Conservation (phyloP, 2,329 filamentous ascomycete species). For the Diaporthe sp. region DNA sequence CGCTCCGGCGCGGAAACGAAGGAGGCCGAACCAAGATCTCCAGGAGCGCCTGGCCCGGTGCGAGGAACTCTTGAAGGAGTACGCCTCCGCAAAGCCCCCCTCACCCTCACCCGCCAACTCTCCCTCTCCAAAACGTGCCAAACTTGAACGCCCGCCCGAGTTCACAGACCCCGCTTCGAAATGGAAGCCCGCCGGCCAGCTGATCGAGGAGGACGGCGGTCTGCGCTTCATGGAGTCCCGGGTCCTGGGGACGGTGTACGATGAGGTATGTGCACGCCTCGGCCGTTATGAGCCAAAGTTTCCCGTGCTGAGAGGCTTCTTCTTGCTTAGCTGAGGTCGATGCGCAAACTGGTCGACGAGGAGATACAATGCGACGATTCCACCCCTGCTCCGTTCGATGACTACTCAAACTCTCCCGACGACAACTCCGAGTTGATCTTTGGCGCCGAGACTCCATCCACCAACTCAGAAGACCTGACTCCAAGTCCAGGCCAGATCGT, state of each 20-base stretch:
- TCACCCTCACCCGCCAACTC: constrained; percentile 37
- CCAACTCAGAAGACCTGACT: constrained; percentile 63
- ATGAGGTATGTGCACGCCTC: constrained; percentile 55
- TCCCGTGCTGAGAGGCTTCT: constrained; percentile 29
- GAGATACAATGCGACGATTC: constrained; percentile 47
- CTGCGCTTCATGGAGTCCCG: constrained; percentile 68
- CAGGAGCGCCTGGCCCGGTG: constrained; percentile 69
- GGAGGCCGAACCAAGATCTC: constrained; percentile 69
- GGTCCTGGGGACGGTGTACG: constrained; percentile 63
- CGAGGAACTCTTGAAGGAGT: constrained; percentile 68
- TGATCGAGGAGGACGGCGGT: constrained; percentile 65
- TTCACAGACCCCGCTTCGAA: constrained; percentile 46
- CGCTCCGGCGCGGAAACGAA: constrained; percentile 68
- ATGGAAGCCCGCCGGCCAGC: constrained; percentile 61
- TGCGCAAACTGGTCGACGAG: constrained; percentile 68
- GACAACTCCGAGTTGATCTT: constrained; percentile 63
- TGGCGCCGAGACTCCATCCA: constrained; percentile 46
- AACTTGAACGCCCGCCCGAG: constrained; percentile 37
- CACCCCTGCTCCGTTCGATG: constrained; percentile 30
- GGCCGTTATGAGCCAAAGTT: constrained; percentile 3
- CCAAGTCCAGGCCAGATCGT: constrained; percentile 75
- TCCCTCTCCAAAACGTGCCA: constrained; percentile 23
- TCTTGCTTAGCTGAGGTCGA: constrained; percentile 60
- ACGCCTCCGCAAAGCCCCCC: constrained; percentile 53
- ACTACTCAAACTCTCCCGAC: constrained; percentile 52